phyloP scores from a whole-genome alignment of 2,329 filamentous ascomycete genomes.

The Aspergillus udagawae region DNA sequence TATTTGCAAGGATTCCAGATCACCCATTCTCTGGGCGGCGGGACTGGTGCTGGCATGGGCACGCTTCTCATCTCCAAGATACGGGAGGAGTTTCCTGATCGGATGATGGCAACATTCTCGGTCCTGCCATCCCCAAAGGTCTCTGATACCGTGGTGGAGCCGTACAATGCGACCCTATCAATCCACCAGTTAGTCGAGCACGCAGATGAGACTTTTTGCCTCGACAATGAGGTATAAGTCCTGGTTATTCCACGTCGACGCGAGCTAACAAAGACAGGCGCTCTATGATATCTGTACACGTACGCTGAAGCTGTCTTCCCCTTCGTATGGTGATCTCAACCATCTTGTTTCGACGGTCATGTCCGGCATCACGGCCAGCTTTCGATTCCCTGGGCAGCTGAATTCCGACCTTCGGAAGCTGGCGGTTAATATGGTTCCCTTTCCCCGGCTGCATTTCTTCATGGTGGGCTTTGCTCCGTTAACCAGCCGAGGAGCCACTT shows the following conservation, averaged over 20 bases:
- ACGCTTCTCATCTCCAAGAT: conserved; percentile 99
- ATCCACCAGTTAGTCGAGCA: conserved; percentile 99
- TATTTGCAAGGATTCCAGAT: conserved; percentile 99
- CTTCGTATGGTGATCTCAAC: conserved; percentile 98
- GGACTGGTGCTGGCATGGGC: conserved; percentile 99
- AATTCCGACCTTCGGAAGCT: conserved; percentile 99
- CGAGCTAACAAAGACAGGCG: conserved; percentile 49
- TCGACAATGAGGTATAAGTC: conserved; percentile 79
- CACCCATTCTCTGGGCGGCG: conserved; percentile 99
- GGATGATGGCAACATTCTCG: conserved; percentile 99
- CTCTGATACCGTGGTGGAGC: conserved; percentile 98
- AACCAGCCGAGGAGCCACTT: conserved; percentile 85
- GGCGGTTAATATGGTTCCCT: conserved; percentile 99
- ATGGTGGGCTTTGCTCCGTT: conserved; percentile 99
- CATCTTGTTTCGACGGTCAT: conserved; percentile 99
- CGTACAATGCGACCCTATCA: conserved; percentile 98
- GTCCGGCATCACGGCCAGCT: conserved; percentile 97
- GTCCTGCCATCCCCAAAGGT: conserved; percentile 99
- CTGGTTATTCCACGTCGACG: conserved; percentile 7
- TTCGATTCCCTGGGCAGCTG: conserved; percentile 98
- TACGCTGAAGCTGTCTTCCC: conserved; percentile 97
- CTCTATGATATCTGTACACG: conserved; percentile 99
- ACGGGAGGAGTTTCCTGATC: conserved; percentile 99
- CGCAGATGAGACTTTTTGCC: conserved; percentile 99
- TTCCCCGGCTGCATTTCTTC: conserved; percentile 99